A percentile compares a stretch with the other conserved stretches of the same genome.
Conservation (phyloP, 805 yeast species). For the Nakazawaea pomicola region DNA sequence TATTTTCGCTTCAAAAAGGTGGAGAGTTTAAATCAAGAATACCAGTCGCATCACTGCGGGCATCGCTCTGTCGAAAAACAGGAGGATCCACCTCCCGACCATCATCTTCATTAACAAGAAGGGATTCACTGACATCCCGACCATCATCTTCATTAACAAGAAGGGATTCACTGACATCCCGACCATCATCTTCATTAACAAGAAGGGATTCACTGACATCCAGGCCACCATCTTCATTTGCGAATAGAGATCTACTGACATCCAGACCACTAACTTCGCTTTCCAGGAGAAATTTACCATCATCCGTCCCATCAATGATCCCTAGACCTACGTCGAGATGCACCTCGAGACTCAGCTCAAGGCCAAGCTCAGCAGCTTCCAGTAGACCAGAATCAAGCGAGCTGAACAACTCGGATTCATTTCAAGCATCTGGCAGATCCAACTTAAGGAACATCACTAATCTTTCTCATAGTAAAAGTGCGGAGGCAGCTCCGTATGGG, state of each 20-base stretch:
- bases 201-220: slow-evolving; percentile 37
- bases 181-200: slow-evolving; percentile 24
- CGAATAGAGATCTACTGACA: slow-evolving; percentile 28
- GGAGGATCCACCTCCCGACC: no score
- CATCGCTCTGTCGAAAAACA: no score
- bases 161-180: no score
- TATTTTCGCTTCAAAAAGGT: slow-evolving; percentile 19
- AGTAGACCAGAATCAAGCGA: no score
- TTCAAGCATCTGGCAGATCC: no score
- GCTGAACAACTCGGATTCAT: no score
- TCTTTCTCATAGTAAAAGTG: background rate
- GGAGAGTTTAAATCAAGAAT: slow-evolving; percentile 18
- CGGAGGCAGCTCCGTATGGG: background rate
- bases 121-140: no score
- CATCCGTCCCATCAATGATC: slow-evolving; percentile 8
- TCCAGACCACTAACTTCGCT: background rate
- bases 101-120: no score
- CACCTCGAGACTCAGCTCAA: background rate
- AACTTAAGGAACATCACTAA: slow-evolving; percentile 8
- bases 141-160: no score
- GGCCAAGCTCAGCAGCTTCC: slow-evolving; percentile 1
- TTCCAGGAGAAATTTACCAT: no score
- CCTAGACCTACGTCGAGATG: slow-evolving; percentile 6
- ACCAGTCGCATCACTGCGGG: background rate
- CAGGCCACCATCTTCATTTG: slow-evolving; percentile 26